phyloP scores from a whole-genome alignment of 2,329 filamentous ascomycete species.

The Emericellopsis cladophorae region DNA sequence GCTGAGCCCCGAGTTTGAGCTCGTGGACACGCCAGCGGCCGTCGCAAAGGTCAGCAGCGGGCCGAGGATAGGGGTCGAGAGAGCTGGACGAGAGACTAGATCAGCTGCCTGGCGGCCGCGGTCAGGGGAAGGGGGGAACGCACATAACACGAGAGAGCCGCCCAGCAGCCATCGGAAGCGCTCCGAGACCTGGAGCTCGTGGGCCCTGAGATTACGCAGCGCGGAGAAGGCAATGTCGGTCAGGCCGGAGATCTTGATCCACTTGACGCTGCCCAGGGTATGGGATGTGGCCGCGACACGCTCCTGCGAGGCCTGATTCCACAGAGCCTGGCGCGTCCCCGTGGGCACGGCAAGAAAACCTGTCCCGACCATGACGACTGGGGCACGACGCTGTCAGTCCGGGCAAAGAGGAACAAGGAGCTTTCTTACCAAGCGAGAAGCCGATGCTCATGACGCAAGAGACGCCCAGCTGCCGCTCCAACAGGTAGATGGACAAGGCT shows the following conservation, averaged over 20 bases:
- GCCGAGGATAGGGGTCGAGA: too few relatives aligned
- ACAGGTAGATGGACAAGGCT: conserved; percentile 29
- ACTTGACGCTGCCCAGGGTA: conserved; percentile 27
- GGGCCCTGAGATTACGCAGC: conserved; percentile 19
- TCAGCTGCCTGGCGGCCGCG: too few relatives aligned
- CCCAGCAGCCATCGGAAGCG: conserved; percentile 21
- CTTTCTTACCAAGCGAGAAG: too few relatives aligned
- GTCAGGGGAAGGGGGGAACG: too few relatives aligned
- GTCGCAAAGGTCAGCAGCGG: too few relatives aligned
- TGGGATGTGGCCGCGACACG: conserved; percentile 24
- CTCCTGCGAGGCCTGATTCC: conserved; percentile 25
- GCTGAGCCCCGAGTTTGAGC: too few relatives aligned
- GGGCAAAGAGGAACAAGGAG: too few relatives aligned
- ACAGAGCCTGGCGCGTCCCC: conserved; percentile 20
- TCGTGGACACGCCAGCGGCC: too few relatives aligned
- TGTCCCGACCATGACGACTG: conserved; percentile 8
- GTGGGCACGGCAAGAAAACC: conserved; percentile 11
- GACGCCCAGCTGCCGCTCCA: conserved; percentile 30
- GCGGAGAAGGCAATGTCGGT: conserved; percentile 15
- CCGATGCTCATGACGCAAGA: conserved; percentile 23
- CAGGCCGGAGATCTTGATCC: conserved; percentile 30
- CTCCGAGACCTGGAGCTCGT: conserved; percentile 24
- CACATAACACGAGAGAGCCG: conserved; percentile 11
- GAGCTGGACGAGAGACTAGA: too few relatives aligned
- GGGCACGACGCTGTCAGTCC: too few relatives aligned